Base-by-base conservation (phyloP, 2,329 filamentous ascomycete species). In the Penicillium sp. region DNA sequence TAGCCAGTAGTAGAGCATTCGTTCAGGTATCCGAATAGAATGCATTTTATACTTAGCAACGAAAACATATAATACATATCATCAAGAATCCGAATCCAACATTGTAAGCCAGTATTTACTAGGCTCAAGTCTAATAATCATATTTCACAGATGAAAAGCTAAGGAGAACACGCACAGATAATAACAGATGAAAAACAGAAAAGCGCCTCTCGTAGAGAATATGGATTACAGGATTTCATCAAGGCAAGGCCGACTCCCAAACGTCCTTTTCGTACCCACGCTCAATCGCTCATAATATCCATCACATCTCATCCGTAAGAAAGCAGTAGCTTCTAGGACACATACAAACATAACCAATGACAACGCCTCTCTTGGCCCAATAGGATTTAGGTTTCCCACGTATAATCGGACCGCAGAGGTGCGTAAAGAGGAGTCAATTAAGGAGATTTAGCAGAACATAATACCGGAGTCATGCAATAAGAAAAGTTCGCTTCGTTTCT, bases 141-240 rank as follows among this genome's bases (percentile, higher is more conserved):
- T 65, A 66, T 66, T 57, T 65, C 62, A 66, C 63, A 65, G 39
- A 53, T 51, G 46, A 48, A 57, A 58, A 31, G 41, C n/a, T 47
- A 52, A 62, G 44, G 51, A 47, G 19, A 41, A 41, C 39, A 41
- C 53, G 52, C 33, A 48, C 14, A 46, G 21, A 27, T 24, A 22
- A 46, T 24, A 37, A 46, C 27, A 53, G 8, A 22, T 13, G 22
- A 53, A 33, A 22, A 52, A 55, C 47, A 48, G 52, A 48, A 48
- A 49, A 55, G 49, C 56, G 46, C 19, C 46, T 53, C 61, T 41
- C 62, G 57, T 59, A 64, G 53, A 55, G 29, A 57, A 41, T 24
- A 22, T 46, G 53, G 52, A 62, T 59, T 63, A 62, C 56, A 27
- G 51, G 58, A 60, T 54, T 60, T 60, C 61, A 59, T 54, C 24